These are phyloP conservation scores for Amanita molliuscula DNA, from an alignment of 768 basidiomycete species.

Conservation along the genomic window DNA sequence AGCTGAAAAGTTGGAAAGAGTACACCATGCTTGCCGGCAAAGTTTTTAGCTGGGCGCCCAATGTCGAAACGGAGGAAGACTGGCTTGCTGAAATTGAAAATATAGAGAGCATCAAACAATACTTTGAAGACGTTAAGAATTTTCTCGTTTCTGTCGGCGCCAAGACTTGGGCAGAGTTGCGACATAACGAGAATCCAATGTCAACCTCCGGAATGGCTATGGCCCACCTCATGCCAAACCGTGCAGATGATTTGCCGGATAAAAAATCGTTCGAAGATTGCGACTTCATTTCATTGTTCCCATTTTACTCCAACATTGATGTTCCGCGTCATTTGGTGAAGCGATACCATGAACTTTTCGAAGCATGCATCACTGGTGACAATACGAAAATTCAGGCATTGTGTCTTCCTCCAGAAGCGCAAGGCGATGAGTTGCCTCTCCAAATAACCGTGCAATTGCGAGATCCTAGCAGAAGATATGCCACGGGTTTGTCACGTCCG, in stretches of 20 bases:
- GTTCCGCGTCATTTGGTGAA: neutral
- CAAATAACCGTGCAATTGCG: conserved; percentile 31
- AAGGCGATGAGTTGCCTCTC: conserved; percentile 20
- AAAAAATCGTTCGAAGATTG: neutral
- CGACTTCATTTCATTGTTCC: neutral
- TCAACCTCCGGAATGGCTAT: neutral
- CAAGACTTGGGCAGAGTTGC: conserved; percentile 1
- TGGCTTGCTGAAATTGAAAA: neutral
- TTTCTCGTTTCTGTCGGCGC: conserved; percentile 1
- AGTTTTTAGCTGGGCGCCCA: neutral
- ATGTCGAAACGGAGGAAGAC: neutral
- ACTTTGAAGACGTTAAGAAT: neutral
- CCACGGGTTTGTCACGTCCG: conserved; percentile 13
- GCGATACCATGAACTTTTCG: neutral
- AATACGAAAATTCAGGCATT: conserved; percentile 12
- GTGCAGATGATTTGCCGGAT: neutral
- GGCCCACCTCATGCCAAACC: neutral
- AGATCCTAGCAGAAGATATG: conserved; percentile 6
- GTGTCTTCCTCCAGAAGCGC: conserved; percentile 35
- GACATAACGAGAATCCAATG: neutral
- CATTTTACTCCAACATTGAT: neutral
- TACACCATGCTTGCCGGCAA: neutral
- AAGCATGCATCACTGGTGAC: conserved; percentile 2
- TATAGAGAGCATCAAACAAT: neutral
- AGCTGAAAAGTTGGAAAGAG: neutral